Conservation (phyloP, 2,329 filamentous ascomycete species). For the Aureobasidium sp. region DNA sequence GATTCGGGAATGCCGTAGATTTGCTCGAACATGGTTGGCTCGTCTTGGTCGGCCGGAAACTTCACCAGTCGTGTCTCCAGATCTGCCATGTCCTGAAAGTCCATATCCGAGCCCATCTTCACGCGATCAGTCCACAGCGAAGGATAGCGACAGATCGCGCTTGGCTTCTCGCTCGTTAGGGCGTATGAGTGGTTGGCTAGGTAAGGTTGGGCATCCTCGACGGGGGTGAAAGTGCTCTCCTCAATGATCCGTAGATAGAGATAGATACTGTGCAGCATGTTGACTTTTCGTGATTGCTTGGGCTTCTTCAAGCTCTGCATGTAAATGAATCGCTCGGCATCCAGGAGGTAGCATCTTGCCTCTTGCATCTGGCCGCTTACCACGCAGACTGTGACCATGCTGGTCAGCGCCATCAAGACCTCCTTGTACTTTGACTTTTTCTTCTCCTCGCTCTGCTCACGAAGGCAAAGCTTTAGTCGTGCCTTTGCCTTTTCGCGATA, state of each 20-base stretch:
- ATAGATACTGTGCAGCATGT: conserved; percentile 36
- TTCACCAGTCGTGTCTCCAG: conserved; percentile 30
- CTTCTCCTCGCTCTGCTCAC: conserved; percentile 2
- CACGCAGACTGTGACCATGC: conserved; percentile 15
- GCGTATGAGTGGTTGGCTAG: conserved; percentile 24
- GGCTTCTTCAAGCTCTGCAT: conserved; percentile 31
- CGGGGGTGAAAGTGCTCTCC: conserved; percentile 19
- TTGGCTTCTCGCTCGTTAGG: conserved; percentile 19
- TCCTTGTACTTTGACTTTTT: conserved; percentile 15
- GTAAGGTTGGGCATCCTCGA: conserved; percentile 24
- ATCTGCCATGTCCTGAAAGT: conserved; percentile 27
- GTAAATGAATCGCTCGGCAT: conserved; percentile 34
- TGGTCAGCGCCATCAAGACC: conserved; percentile 13
- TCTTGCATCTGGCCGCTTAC: conserved; percentile 24
- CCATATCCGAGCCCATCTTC: conserved; percentile 23
- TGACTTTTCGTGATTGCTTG: conserved; percentile 31
- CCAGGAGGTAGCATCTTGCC: conserved; percentile 32
- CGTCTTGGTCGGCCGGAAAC: conserved; percentile 16
- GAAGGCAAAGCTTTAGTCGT: conserved; percentile 5
- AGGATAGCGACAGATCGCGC: background rate
- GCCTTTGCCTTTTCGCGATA: conserved; percentile 10
- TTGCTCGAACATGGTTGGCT: conserved; percentile 32
- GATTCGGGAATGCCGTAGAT: conserved; percentile 40
- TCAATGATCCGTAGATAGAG: conserved; percentile 32
- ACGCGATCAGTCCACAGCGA: conserved; percentile 24